Base-by-base conservation (phyloP, 2,329 filamentous ascomycete genomes). In the Colletotrichum abscissum region DNA sequence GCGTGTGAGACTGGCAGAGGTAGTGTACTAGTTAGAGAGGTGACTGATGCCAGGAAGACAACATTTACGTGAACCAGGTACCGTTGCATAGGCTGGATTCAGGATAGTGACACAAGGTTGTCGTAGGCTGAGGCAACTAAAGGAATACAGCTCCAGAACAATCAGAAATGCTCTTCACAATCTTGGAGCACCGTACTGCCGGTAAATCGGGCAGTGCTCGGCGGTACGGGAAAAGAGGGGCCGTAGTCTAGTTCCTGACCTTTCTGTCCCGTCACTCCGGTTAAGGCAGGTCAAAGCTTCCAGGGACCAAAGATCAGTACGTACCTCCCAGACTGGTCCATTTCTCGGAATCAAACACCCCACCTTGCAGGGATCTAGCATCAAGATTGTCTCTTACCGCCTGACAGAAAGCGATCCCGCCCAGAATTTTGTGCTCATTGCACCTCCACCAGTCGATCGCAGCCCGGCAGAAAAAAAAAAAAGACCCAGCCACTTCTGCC, bases 351-450 rank as follows among this genome's bases (percentile, higher is more conserved):
- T 9, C 28, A 33, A 1, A 2, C 30, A 38, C 59, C 69, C 58
- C 59, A 69, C 65, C n/a, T 3, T 35, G 8, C 65, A 72, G 24
- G 69, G 69, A 26, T 58, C 5, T 6, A n/a, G 24, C 9, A 6
- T 16, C 19, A 14, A 72, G 49, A 28, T 24, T 9, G 6, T 12
- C 5, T 12, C 22, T 63, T 69, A 81, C 80, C 80, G 79, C 80
- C 78, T 74, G 80, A 80, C 80, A 81, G 78, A 81, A 81, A 78
- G 5, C 5, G 33, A 4, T 11, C n/a, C 22, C 46, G 63, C 57
- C 66, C 33, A 56, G 19, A 52, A 28, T 76, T 73, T 75, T 72
- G 76, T 55, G 49, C 5, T 49, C n/a, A 38, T 46, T 59, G 16
- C 16, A 52, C 38, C 78, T 75, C 69, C 76, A 76, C 46, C 9